Conservation (phyloP, 768 basidiomycete genomes). For the Termitomyces sp. region DNA sequence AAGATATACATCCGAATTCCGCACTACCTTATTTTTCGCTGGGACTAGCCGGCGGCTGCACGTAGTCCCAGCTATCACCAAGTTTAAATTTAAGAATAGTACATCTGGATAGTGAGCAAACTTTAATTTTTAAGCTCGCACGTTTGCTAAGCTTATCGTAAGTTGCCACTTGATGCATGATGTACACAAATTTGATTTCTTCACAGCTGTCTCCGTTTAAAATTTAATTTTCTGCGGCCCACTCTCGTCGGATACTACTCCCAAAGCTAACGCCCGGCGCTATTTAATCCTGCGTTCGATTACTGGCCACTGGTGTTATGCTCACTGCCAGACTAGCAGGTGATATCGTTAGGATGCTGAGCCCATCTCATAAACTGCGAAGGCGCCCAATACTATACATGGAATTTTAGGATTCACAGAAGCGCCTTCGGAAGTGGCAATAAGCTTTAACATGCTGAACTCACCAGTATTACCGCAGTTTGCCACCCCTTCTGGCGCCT, state of each 20-base stretch:
- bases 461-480: not conserved
- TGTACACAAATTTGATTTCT: not conserved
- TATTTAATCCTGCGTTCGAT: not conserved
- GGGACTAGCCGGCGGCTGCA: too few relatives aligned
- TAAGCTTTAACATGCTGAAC: not conserved
- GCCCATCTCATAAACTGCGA: not conserved
- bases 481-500: not conserved
- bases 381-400: not conserved
- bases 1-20: too few relatives aligned
- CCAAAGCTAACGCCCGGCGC: not conserved
- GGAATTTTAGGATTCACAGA: conserved; percentile 6
- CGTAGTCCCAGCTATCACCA: too few relatives aligned
- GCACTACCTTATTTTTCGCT: too few relatives aligned
- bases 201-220: too few relatives aligned
- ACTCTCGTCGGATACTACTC: not conserved
- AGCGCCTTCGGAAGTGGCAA: not conserved
- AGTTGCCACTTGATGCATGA: not conserved
- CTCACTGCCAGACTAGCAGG: not conserved
- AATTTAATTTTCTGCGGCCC: not conserved
- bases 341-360: not conserved
- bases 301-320: not conserved
- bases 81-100: too few relatives aligned
- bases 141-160: not conserved
- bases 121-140: not conserved
- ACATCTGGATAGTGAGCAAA: too few relatives aligned